Base-by-base conservation (phyloP, 805 yeast genomes). In the Ogataea parapolymorpha region DNA sequence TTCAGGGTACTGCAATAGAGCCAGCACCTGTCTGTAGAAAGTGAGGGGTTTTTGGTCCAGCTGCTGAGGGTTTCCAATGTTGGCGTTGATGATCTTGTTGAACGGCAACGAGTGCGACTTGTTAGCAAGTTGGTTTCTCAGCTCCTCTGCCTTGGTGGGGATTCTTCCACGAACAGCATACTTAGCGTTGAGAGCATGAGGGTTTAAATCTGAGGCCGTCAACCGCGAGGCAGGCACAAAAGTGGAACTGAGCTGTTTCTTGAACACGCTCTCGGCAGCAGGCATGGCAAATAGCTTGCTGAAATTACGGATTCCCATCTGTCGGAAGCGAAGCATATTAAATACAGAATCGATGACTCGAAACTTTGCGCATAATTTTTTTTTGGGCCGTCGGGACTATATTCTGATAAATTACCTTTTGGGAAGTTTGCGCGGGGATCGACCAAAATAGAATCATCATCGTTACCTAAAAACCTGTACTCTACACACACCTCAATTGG, bases 1-100 rank as follows among this genome's bases (percentile, higher is more conserved):
- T 23, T 72, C 76, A 1, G 99, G 98, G 61, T 86, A 84, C 66
- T 93, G 96, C 53, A 91, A 67, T 32, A 90, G 63, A 0, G 97
- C 78, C 45, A 91, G 68, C 4, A 90, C 95, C 61, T 90, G 95
- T 55, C 99, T 77, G 65, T 88, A 90, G 70, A 93, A 93, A n/a
- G 95, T 86, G 54, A 93, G 71, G 1, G 99, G 99, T 56, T 81
- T 75, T 64, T 93, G 99, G 53, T 88, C 91, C 59, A 93, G 72
- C 62, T 91, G 98, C 65, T 93, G 99, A 2, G 99, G 99, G 61
- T 93, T 93, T 23, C 99, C 99, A 48, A 93, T 93, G 61, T 93
- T 93, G 49, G 96, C 93, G 56, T 79, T 82, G 59, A 95, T 84
- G 54, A 93, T 85, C 45, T 75, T 68, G 31, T 75, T 66, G 59